Conservation (phyloP, 352 stramenopile species). For the Saprolegnia diclina region DNA sequence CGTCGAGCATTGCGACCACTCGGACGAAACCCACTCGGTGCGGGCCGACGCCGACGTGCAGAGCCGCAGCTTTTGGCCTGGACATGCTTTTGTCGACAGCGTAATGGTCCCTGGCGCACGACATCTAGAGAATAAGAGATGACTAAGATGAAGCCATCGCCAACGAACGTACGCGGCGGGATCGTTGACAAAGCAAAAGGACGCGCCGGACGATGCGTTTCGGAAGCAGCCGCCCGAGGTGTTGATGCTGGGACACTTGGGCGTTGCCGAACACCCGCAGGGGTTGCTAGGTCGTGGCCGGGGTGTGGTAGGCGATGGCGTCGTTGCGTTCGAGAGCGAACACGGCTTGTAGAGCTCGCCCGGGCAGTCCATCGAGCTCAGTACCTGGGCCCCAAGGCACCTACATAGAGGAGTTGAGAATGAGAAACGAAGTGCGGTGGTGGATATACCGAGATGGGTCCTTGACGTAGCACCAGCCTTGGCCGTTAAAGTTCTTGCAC, state of each 20-base stretch:
- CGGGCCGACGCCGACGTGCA: neutral
- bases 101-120: neutral
- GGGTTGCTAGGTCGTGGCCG: neutral
- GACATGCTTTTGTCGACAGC: neutral
- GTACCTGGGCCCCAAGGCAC: neutral
- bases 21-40: conserved; percentile 20
- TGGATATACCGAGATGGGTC: conserved; percentile 22
- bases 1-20: conserved; percentile 21
- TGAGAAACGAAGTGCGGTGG: neutral
- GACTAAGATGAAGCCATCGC: neutral
- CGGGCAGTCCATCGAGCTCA: conserved; percentile 9
- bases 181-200: conserved; percentile 22
- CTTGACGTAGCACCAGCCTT: conserved; percentile 27
- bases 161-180: neutral
- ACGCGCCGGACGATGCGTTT: neutral
- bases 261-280: conserved; percentile 11
- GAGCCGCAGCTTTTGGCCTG: conserved; percentile 12
- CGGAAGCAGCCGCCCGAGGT: conserved; percentile 3
- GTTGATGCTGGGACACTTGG: conserved; percentile 13
- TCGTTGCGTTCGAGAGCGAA: neutral
- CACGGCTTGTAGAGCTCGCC: conserved; percentile 24
- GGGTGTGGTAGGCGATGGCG: neutral
- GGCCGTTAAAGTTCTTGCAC: conserved; percentile 14
- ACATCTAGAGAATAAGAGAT: conserved; percentile 9
- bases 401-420: neutral